A percentile compares a stretch with the other conserved stretches of the same genome.
Evolutionary conservation across 1,139 yeast genomes (phyloP).

Genomic region (Candida labiduridarum): DNA sequence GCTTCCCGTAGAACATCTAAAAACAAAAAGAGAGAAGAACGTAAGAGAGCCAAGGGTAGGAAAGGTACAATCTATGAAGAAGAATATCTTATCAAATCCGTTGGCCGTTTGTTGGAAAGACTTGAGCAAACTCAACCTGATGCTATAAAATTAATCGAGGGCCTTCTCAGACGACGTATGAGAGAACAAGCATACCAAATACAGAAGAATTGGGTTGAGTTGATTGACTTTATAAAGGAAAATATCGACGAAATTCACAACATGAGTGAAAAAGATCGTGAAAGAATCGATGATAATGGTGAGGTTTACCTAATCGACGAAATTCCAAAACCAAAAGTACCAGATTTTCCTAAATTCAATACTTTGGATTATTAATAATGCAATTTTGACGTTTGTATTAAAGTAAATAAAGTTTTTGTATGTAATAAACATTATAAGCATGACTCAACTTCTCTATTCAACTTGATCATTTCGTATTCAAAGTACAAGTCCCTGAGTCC

Average conservation of each 20-base stretch:
- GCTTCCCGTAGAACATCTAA: slow-evolving; percentile 91
- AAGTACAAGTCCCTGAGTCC: slow-evolving; percentile 27
- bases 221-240: slow-evolving; percentile 55
- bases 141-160: slow-evolving; percentile 72
- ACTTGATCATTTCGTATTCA: slow-evolving; percentile 17
- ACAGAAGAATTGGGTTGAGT: slow-evolving; percentile 66
- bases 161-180: slow-evolving; percentile 70
- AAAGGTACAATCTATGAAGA: slow-evolving; percentile 97
- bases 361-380: slow-evolving; percentile 54
- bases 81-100: slow-evolving; percentile 86
- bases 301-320: slow-evolving; percentile 74
- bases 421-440: neutral
- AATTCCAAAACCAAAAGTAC: slow-evolving; percentile 65
- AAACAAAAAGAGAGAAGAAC: slow-evolving; percentile 90
- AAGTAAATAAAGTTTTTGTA: neutral
- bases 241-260: slow-evolving; percentile 74
- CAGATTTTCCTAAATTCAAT: slow-evolving; percentile 58
- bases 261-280: slow-evolving; percentile 82
- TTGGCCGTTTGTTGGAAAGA: slow-evolving; percentile 86
- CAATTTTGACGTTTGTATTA: neutral
- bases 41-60: slow-evolving; percentile 95
- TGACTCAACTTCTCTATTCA: neutral
- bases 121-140: slow-evolving; percentile 75
- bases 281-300: slow-evolving; percentile 87
- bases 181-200: slow-evolving; percentile 82